Conservation (phyloP, 306 rosid species). For the Trifolium dubium region DNA sequence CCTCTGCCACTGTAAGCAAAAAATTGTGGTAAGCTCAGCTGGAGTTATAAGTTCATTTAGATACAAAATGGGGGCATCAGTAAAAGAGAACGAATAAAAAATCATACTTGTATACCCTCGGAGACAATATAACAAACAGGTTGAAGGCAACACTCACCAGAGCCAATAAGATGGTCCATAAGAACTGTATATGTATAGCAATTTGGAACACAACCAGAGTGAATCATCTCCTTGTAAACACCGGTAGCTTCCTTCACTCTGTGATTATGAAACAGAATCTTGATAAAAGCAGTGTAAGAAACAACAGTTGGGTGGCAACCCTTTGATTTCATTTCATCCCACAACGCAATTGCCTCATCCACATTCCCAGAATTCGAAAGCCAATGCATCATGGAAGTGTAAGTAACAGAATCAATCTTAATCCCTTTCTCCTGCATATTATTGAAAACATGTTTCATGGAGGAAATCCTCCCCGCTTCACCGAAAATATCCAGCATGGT, state of each 20-base stretch:
- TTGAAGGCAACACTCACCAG: slow-evolving; percentile 59
- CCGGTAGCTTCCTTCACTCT: slow-evolving; percentile 63
- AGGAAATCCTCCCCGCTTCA: slow-evolving; percentile 83
- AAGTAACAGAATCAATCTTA: slow-evolving; percentile 69
- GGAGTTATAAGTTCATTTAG: no score
- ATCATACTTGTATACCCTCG: background rate
- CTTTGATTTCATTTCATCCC: slow-evolving; percentile 76
- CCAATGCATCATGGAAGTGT: slow-evolving; percentile 92
- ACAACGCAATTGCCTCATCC: slow-evolving; percentile 65
- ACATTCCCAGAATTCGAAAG: slow-evolving; percentile 61
- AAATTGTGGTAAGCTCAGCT: no score
- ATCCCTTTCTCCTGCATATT: slow-evolving; percentile 73
- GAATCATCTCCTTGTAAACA: slow-evolving; percentile 76
- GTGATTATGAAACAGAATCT: slow-evolving; percentile 56
- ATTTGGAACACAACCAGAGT: slow-evolving; percentile 61
- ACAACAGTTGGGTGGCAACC: slow-evolving; percentile 64
- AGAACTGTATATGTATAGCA: slow-evolving; percentile 76
- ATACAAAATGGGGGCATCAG: no score
- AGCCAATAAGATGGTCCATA: slow-evolving; percentile 70
- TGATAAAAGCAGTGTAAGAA: slow-evolving; percentile 81
- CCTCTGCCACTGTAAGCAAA: no score
- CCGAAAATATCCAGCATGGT: slow-evolving; percentile 89
- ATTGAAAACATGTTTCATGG: slow-evolving; percentile 75
- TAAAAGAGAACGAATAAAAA: background rate
- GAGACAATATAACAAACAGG: slow-evolving; percentile 53